These are phyloP conservation scores for Ganoderma lingzhi DNA, from an alignment of 1,284 basidiomycete species.

Conservation along the genomic window DNA sequence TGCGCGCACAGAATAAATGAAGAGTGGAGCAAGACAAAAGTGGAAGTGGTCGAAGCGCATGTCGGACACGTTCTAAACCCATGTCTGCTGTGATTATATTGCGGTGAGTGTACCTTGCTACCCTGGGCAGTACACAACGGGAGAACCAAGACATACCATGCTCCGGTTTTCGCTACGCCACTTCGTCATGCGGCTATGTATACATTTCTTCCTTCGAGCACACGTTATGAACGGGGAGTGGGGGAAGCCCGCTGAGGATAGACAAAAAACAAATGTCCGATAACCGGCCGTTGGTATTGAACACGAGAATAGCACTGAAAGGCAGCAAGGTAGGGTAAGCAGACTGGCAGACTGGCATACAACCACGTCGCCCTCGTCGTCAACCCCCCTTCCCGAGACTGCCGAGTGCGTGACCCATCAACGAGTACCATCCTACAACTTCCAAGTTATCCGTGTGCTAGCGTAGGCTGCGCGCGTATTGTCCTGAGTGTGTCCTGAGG, in stretches of 20 bases:
- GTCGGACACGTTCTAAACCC: not conserved
- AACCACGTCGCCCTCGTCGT: conserved; percentile 18
- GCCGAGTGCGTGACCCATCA: conserved; percentile 7
- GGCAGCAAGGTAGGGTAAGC: conserved; percentile 16
- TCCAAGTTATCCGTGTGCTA: conserved; percentile 24
- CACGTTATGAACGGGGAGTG: not conserved
- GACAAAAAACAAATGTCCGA: not conserved
- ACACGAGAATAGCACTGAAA: conserved; percentile 18
- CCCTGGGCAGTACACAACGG: not conserved
- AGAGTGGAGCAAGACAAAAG: not conserved
- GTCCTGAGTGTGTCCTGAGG: conserved; percentile 4
- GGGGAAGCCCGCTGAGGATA: not conserved
- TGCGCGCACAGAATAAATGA: not conserved
- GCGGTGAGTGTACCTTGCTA: not conserved
- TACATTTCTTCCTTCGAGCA: not conserved
- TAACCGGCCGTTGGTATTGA: conserved; percentile 23
- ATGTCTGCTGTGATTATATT: not conserved
- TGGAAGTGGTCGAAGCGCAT: not conserved
- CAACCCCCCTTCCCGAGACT: conserved; percentile 5
- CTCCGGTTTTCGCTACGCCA: not conserved
- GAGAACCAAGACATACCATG: not conserved
- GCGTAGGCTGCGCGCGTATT: conserved; percentile 15
- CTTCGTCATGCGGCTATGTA: not conserved
- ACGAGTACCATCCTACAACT: conserved; percentile 19
- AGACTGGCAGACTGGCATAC: conserved; percentile 23